Conservation (phyloP, 2,329 filamentous ascomycete genomes). For the Thelonectria olida region DNA sequence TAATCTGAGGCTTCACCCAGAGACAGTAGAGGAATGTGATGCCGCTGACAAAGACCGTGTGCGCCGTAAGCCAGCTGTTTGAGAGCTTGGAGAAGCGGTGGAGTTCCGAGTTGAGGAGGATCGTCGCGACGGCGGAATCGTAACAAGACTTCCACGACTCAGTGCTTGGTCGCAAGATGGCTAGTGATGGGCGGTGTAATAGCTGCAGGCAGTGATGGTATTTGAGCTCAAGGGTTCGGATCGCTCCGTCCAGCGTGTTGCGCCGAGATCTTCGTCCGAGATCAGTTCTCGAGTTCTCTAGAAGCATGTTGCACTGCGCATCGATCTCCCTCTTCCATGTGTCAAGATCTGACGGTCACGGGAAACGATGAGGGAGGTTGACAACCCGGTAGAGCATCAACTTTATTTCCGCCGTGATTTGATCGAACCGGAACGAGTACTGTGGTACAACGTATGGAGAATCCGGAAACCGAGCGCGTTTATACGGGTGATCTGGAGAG, state of each 20-base stretch:
- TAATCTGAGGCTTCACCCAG: conserved; percentile 25
- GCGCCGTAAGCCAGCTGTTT: conserved; percentile 43
- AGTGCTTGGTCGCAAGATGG: conserved; percentile 34
- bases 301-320: conserved; percentile 24
- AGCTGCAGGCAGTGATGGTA: conserved; percentile 44
- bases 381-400: conserved; percentile 26
- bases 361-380: conserved; percentile 35
- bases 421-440: conserved; percentile 23
- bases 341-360: conserved; percentile 34
- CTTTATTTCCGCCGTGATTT: conserved; percentile 24
- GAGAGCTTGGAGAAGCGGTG: conserved; percentile 41
- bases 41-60: conserved; percentile 43
- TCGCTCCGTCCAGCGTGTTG: conserved; percentile 23
- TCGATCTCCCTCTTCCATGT: conserved; percentile 33
- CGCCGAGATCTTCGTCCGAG: conserved; percentile 13
- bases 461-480: background rate
- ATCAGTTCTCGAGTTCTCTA: conserved; percentile 10
- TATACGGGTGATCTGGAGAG: conserved; percentile 1
- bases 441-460: conserved; percentile 13
- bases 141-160: conserved; percentile 40
- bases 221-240: conserved; percentile 42
- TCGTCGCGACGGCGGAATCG: conserved; percentile 38
- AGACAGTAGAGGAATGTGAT: conserved; percentile 43
- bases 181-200: conserved; percentile 42
- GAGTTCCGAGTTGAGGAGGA: conserved; percentile 40